phyloP scores from a whole-genome alignment of 208 protist genomes.

The Leishmania braziliensis region DNA sequence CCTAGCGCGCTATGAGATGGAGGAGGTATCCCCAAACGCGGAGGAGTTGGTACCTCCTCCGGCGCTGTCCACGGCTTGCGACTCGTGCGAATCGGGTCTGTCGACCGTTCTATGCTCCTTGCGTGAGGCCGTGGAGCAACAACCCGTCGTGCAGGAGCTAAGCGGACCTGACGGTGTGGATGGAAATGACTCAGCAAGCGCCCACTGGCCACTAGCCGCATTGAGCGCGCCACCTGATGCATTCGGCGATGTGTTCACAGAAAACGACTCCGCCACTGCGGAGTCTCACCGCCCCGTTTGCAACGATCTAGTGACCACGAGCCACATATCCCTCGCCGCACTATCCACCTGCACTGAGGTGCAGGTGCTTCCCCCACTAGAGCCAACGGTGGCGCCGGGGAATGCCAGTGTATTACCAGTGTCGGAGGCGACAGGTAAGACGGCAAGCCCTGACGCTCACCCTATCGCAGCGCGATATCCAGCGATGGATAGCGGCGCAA shows the following conservation, averaged over 20 bases:
- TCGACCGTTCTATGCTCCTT: slow-evolving; percentile 23
- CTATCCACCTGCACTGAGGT: slow-evolving; percentile 25
- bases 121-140: not conserved
- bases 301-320: slow-evolving; percentile 11
- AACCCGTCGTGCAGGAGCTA: not conserved
- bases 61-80: not conserved
- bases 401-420: not conserved
- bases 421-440: not conserved
- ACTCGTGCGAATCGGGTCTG: slow-evolving; percentile 21
- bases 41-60: not conserved
- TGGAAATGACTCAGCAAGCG: not conserved
- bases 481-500: not conserved
- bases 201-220: not conserved
- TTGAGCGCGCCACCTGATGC: not conserved
- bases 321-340: slow-evolving; percentile 25
- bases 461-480: not conserved
- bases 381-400: not conserved
- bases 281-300: not conserved
- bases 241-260: not conserved
- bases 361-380: slow-evolving; percentile 4
- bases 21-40: not conserved
- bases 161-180: not conserved
- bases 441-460: not conserved
- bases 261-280: not conserved
- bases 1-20: not conserved